A percentile compares a stretch with the other conserved stretches of the same genome.
Evolutionary conservation across 2,329 filamentous ascomycete species (phyloP).

Genomic region (Cryphonectria nitschkei): DNA sequence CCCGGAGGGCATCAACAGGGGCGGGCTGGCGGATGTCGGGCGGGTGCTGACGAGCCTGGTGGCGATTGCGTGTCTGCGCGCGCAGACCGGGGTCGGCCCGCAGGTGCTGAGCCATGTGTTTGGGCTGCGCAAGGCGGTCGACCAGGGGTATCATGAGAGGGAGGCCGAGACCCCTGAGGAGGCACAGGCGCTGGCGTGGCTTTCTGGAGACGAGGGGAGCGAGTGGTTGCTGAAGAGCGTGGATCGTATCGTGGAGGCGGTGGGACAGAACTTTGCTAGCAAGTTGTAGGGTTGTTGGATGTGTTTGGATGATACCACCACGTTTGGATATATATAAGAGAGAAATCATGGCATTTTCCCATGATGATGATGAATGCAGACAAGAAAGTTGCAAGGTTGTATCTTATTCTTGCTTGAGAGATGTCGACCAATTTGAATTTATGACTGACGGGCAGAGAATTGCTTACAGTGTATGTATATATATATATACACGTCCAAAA

Average conservation of each 20-base stretch:
- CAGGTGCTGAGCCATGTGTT: slow-evolving; percentile 84
- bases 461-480: too few species aligned
- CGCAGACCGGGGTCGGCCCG: slow-evolving; percentile 81
- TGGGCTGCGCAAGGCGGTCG: slow-evolving; percentile 75
- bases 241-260: slow-evolving; percentile 48
- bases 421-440: too few species aligned
- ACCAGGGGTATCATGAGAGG: slow-evolving; percentile 37
- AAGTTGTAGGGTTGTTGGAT: slow-evolving; percentile 33
- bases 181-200: slow-evolving; percentile 44
- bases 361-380: too few species aligned
- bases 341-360: too few species aligned
- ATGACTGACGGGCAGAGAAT: too few species aligned
- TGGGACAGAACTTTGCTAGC: slow-evolving; percentile 48
- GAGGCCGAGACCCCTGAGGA: slow-evolving; percentile 35
- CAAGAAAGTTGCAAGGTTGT: too few species aligned
- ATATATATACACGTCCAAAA: too few species aligned
- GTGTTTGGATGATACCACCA: neutral
- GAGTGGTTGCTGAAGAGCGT: slow-evolving; percentile 52
- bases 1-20: slow-evolving; percentile 51
- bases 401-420: too few species aligned
- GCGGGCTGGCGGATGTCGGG: slow-evolving; percentile 60
- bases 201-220: slow-evolving; percentile 50
- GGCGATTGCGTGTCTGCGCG: slow-evolving; percentile 73
- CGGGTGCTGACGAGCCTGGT: slow-evolving; percentile 73
- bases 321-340: neutral